These are phyloP conservation scores for Ophiostoma ulmi DNA, from an alignment of 2,329 filamentous ascomycete genomes.

Conservation along the genomic window DNA sequence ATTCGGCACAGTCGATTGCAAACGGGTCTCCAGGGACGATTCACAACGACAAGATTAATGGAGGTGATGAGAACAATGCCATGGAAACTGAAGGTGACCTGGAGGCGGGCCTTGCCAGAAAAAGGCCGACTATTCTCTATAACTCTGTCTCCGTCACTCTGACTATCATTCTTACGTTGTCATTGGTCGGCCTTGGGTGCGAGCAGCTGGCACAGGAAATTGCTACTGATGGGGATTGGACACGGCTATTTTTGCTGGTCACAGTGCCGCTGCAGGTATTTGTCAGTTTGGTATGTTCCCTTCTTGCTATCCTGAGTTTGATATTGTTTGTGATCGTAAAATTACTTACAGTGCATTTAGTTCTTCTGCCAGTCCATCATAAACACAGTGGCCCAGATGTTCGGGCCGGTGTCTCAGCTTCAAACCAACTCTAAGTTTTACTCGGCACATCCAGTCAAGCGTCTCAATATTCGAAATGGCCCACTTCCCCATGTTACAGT, in stretches of 20 bases:
- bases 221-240: conserved; percentile 45
- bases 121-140: conserved; percentile 61
- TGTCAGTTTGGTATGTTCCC: conserved; percentile 11
- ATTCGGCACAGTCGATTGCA: neutral
- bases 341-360: conserved; percentile 47
- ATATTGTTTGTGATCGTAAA: too few relatives aligned
- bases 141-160: conserved; percentile 64
- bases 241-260: conserved; percentile 59
- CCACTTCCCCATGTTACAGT: conserved; percentile 73
- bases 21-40: neutral
- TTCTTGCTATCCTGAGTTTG: neutral
- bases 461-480: conserved; percentile 31
- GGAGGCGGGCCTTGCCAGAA: conserved; percentile 38
- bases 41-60: neutral
- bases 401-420: conserved; percentile 70
- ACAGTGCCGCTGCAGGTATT: conserved; percentile 44
- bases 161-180: conserved; percentile 56
- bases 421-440: conserved; percentile 74
- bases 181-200: conserved; percentile 12
- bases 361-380: conserved; percentile 78
- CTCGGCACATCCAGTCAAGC: conserved; percentile 52
- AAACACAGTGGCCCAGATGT: conserved; percentile 67
- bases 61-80: neutral
- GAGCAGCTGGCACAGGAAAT: conserved; percentile 18
- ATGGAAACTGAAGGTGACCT: neutral